Evolutionary conservation across 768 basidiomycete genomes (phyloP), one percentile per base, ranked within the genome.

Genomic region (Lyophyllum decastes): DNA sequence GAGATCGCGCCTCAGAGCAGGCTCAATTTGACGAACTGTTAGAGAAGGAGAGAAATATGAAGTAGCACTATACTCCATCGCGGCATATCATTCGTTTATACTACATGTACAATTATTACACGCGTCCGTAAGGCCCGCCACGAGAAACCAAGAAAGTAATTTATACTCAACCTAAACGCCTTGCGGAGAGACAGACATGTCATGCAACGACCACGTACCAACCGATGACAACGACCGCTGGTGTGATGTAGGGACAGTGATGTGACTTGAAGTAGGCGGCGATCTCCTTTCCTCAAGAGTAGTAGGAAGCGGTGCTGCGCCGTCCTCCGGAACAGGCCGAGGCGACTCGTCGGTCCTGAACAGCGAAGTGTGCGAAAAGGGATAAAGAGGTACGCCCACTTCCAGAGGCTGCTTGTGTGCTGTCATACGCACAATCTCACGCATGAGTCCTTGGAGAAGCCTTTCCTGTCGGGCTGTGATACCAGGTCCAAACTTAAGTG

Each of bases 351-450:
- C 76, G 57, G 80, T 84, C 58, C 82, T 70, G 73, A 87, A 90
- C 41, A 88, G 68, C 14, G 83, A 79, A 50, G 80, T 73, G 63
- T 85, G 84, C n/a, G 90, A 92, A 69, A 92, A 92, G 4, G 88
- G 89, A 75, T 89, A 92, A 43, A 92, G 77, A 11, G 91, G 91
- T 17, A 93, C 81, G 30, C 89, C 88, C 55, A 92, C 87, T 68
- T 90, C 86, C 33, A 93, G 78, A 17, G 92, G 91, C 62, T 86
- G 84, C 66, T 88, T 87, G 70, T 93, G 90, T 12, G 81, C 85
- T 17, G 92, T 94, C 79, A 92, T 84, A 55, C 87, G 81, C 33
- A 94, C 85, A 58, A 94, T 93, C 66, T 93, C 92, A 46, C 83
- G 77, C 92, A 94, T 93, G 35, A 93, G 77, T 3, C 88, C 89